These are phyloP conservation scores for Trypanosoma conorhini DNA, from an alignment of 208 protist genomes.

Conservation along the genomic window DNA sequence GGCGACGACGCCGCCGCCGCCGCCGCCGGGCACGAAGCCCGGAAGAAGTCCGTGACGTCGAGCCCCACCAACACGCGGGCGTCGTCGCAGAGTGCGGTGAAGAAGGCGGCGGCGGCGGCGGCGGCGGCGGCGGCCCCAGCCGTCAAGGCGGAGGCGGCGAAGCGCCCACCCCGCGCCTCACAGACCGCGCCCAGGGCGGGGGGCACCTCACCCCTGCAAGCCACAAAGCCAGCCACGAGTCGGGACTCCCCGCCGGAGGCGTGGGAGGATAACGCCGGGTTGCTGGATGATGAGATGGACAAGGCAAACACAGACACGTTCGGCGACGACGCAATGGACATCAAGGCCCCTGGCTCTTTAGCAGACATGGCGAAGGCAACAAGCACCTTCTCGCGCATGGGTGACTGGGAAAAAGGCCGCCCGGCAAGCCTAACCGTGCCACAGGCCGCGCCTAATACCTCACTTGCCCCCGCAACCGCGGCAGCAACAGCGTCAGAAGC, in stretches of 20 bases:
- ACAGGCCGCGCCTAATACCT: too few relatives aligned
- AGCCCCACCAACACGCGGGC: neutral
- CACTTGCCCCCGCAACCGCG: neutral
- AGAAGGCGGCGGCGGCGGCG: neutral
- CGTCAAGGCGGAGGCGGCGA: conserved; percentile 1
- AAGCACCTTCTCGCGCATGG: conserved; percentile 33
- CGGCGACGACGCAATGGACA: conserved; percentile 68
- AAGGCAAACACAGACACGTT: conserved; percentile 84
- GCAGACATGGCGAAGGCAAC: conserved; percentile 70
- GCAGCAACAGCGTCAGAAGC: neutral
- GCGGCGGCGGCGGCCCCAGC: conserved; percentile 5
- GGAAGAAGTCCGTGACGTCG: neutral
- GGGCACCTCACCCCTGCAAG: neutral
- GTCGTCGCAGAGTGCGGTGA: conserved; percentile 7
- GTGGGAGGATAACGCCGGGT: conserved; percentile 28
- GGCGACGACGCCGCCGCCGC: neutral
- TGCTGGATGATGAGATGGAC: conserved; percentile 65
- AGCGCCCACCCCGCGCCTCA: neutral
- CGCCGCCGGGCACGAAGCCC: neutral
- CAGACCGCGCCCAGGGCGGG: neutral
- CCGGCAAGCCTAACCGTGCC: conserved; percentile 14
- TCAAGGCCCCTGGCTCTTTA: conserved; percentile 37
- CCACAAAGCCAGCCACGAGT: neutral
- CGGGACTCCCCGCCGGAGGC: conserved; percentile 11
- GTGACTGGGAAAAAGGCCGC: conserved; percentile 52